phyloP scores from a whole-genome alignment of 805 yeast species.

The Ogataea pini region DNA sequence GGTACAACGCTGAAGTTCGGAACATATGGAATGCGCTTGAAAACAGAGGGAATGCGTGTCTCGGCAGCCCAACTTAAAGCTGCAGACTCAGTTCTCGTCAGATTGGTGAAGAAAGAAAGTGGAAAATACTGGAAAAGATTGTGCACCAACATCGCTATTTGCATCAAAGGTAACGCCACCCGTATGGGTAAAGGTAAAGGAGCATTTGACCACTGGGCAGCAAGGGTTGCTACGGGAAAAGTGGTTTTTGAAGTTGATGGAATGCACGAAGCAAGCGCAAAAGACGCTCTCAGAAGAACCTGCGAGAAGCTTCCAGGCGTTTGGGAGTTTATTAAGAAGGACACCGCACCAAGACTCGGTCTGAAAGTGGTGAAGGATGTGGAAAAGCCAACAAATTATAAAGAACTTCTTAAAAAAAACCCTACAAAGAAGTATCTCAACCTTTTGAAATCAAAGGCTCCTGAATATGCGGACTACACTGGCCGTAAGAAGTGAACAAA shows the following conservation, averaged over 20 bases:
- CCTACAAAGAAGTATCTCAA: slow-evolving; percentile 70
- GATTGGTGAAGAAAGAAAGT: slow-evolving; percentile 76
- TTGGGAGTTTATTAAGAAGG: slow-evolving; percentile 75
- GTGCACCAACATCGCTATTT: slow-evolving; percentile 83
- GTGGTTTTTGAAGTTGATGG: slow-evolving; percentile 77
- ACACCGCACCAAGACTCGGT: slow-evolving; percentile 71
- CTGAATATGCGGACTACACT: too few species aligned
- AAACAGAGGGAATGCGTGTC: slow-evolving; percentile 83
- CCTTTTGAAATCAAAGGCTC: slow-evolving; percentile 45
- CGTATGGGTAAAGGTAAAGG: slow-evolving; percentile 99
- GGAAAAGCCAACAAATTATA: slow-evolving; percentile 51
- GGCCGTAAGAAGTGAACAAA: background rate
- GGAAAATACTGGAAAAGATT: slow-evolving; percentile 80
- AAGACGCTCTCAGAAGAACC: slow-evolving; percentile 88
- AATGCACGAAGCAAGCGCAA: slow-evolving; percentile 85
- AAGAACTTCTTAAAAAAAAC: slow-evolving; percentile 50
- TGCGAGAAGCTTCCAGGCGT: slow-evolving; percentile 90
- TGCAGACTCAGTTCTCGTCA: slow-evolving; percentile 83
- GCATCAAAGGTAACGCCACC: slow-evolving; percentile 95
- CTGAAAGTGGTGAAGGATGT: slow-evolving; percentile 51
- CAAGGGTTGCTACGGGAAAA: slow-evolving; percentile 93
- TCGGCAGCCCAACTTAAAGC: slow-evolving; percentile 87
- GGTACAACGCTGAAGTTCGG: slow-evolving; percentile 87
- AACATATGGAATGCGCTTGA: slow-evolving; percentile 79
- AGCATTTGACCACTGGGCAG: slow-evolving; percentile 96